Evolutionary conservation across 208 protist species (phyloP).

Genomic region (Trypanosoma caninum): DNA sequence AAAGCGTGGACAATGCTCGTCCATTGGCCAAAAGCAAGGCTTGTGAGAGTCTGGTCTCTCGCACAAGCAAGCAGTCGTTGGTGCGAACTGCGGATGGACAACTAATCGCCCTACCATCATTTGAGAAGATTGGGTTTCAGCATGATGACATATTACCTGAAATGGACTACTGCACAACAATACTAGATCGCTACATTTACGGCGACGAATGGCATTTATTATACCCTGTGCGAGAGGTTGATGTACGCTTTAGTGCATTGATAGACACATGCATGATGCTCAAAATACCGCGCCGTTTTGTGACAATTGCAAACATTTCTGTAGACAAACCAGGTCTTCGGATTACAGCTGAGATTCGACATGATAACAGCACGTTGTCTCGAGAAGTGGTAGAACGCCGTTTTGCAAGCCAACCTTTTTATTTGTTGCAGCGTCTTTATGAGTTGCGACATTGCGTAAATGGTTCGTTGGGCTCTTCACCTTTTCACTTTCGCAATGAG

Average conservation of each 20-base stretch:
- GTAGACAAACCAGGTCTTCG: slow-evolving; percentile 74
- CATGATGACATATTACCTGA: slow-evolving; percentile 21
- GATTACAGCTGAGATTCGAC: slow-evolving; percentile 66
- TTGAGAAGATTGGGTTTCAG: too few relatives aligned
- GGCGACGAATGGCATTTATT: slow-evolving; percentile 67
- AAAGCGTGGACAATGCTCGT: not conserved
- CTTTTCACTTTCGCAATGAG: not conserved
- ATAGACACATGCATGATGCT: slow-evolving; percentile 75
- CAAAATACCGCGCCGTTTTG: slow-evolving; percentile 60
- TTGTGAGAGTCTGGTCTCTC: slow-evolving; percentile 1
- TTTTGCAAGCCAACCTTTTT: slow-evolving; percentile 61
- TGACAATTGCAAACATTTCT: slow-evolving; percentile 53
- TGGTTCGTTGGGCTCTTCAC: not conserved
- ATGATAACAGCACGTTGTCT: slow-evolving; percentile 37
- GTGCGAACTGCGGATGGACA: not conserved
- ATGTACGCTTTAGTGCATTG: slow-evolving; percentile 70
- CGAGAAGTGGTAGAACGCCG: slow-evolving; percentile 64
- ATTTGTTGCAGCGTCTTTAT: slow-evolving; percentile 75
- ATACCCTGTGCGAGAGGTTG: slow-evolving; percentile 53
- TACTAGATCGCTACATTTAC: slow-evolving; percentile 76
- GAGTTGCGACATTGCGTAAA: slow-evolving; percentile 58
- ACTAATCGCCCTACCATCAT: too few relatives aligned
- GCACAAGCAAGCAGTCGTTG: not conserved
- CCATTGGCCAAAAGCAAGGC: not conserved
- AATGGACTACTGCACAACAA: slow-evolving; percentile 40